Evolutionary conservation across 2,329 filamentous ascomycete species (phyloP).

Genomic region (Fusarium falciforme): DNA sequence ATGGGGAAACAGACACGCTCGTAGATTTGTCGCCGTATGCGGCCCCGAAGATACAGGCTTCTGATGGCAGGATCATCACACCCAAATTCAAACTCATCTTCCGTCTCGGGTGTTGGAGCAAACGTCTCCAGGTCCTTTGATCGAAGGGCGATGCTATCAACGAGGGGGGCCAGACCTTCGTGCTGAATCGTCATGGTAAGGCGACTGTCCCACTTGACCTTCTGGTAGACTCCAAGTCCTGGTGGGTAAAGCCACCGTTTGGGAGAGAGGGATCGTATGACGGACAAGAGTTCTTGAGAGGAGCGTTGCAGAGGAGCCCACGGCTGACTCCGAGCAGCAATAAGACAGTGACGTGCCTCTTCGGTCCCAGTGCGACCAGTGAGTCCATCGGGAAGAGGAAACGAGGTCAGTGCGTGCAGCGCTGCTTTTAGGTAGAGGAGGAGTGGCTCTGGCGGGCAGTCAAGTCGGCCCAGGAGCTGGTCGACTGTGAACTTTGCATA

Average conservation of each 20-base stretch:
- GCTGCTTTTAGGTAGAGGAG: conserved; percentile 67
- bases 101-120: background rate
- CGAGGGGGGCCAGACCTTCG: conserved; percentile 49
- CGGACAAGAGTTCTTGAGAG: background rate
- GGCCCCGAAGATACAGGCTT: conserved; percentile 8
- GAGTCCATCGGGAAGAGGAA: conserved; percentile 65
- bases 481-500: conserved; percentile 67
- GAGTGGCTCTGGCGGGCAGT: conserved; percentile 66
- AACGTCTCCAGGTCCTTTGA: conserved; percentile 46
- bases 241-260: conserved; percentile 52
- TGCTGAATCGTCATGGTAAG: conserved; percentile 52
- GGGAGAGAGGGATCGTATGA: conserved; percentile 43
- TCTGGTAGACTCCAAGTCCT: conserved; percentile 49
- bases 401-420: conserved; percentile 71
- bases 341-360: conserved; percentile 64
- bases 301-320: conserved; percentile 52
- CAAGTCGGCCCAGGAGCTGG: conserved; percentile 63
- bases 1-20: conserved; percentile 24
- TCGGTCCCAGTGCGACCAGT: conserved; percentile 71
- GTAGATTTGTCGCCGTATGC: conserved; percentile 25
- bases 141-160: conserved; percentile 43
- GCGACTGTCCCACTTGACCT: conserved; percentile 46
- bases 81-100: background rate
- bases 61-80: background rate
- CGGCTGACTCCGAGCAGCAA: conserved; percentile 62